phyloP scores from a whole-genome alignment of 768 basidiomycete genomes.

The Coprinopsis marcescibilis region DNA sequence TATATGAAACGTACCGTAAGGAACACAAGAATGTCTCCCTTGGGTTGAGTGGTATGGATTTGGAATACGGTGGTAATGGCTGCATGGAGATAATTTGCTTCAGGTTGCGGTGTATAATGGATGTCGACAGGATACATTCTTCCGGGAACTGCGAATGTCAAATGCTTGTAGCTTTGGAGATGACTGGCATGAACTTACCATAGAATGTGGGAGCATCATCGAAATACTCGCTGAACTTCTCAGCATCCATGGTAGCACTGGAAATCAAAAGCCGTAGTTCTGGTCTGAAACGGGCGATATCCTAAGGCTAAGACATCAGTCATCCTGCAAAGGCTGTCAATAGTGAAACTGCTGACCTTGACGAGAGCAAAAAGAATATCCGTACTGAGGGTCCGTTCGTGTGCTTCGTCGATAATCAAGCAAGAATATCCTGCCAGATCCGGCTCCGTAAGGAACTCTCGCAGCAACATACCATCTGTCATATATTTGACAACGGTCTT shows the following conservation, averaged over 20 bases:
- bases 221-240: slow-evolving; percentile 97
- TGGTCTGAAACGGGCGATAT: slow-evolving; percentile 94
- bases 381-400: slow-evolving; percentile 95
- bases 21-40: slow-evolving; percentile 97
- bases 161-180: neutral
- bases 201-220: slow-evolving; percentile 95
- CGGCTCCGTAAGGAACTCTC: slow-evolving; percentile 97
- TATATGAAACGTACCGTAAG: slow-evolving; percentile 60
- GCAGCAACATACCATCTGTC: slow-evolving; percentile 98
- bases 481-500: slow-evolving; percentile 99
- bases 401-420: slow-evolving; percentile 97
- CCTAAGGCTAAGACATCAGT: slow-evolving; percentile 40
- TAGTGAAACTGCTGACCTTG: slow-evolving; percentile 64
- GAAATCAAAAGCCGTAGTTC: slow-evolving; percentile 92
- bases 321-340: neutral
- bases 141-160: slow-evolving; percentile 82
- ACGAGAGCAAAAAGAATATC: slow-evolving; percentile 98
- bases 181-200: slow-evolving; percentile 40
- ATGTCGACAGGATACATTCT: slow-evolving; percentile 97
- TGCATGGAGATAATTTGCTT: slow-evolving; percentile 98
- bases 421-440: slow-evolving; percentile 93
- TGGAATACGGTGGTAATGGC: slow-evolving; percentile 99
- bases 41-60: slow-evolving; percentile 97
- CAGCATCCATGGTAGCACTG: slow-evolving; percentile 94
- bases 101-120: slow-evolving; percentile 98